Evolutionary conservation across 805 yeast genomes (phyloP), one percentile per base, ranked within the genome.

Genomic region (Jamesozyma jinghongensis): DNA sequence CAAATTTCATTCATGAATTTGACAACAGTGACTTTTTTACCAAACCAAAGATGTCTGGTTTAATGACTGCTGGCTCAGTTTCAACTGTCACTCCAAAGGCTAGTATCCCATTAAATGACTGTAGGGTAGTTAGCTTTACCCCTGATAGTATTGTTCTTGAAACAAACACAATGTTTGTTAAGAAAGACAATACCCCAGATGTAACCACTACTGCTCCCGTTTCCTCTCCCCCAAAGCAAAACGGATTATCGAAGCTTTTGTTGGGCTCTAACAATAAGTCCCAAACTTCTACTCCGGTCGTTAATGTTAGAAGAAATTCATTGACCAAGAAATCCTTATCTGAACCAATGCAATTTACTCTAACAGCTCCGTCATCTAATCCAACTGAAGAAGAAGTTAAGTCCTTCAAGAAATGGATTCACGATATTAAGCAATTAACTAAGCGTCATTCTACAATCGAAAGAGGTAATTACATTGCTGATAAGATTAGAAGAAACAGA

Each of bases 1-100:
- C 81, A 49, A 76, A 74, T 51, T 79, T 68, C 45, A 57, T 80
- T 31, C 85, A 79, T 57, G 85, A 80, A 56, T 80, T 79, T 61
- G 75, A 71, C 51, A 61, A 53, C 26, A 53, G 55, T 37, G 55
- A 59, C 35, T 49, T 56, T 28, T 58, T 53, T 40, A 17, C 22
- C 4, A 25, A 30, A 3, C 16, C 31, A 50, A 54, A 30, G n/a
- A 28, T 29, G 20, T 37, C 34, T 12, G 10, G 12, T 16, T 18
- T 10, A 25, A 4, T 18, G 2, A 17, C 10, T 18, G 11, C 19
- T 13, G 25, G 17, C 8, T 4, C 5, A 11, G 13, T 25, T n/a
- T 20, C 16, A 4, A 32, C 16, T 13, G 5, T 41, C 10, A 4
- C 29, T 19, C 40, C 37, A 20, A 35, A 30, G 19, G 5, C 16